Base-by-base conservation (phyloP, 495 filamentous ascomycete genomes). In the Echria macrotheca region DNA sequence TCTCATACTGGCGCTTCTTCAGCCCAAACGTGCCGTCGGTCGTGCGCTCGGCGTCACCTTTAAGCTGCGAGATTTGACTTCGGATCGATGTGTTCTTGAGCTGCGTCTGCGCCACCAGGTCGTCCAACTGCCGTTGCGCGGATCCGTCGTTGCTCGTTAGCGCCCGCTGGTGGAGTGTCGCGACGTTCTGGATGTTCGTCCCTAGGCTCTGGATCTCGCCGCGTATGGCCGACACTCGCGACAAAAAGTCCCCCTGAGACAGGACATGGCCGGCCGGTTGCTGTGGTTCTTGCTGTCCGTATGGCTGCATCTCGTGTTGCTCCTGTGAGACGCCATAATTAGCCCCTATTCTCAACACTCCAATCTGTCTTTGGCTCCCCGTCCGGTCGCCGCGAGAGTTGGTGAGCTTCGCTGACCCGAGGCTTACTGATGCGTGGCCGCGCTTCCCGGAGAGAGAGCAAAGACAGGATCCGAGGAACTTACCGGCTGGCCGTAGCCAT, bases 21-120 rank as follows among this genome's bases (percentile, higher is more conserved):
- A 79, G 67, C 32, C 46, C 64, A 59, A 71, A 75, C 28, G 65
- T 65, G 44, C 67, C 76, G 52, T 76, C 77, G 26, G 66, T 62
- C 15, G 79, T 81, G 47, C 77, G 75, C 64, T 73, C 63, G 11
- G 77, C 72, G 63, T 89, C 85, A 19, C 56, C 63, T 59, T 85
- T 84, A 19, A 89, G 70, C 38, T 66, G 73, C 57, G 82, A 81
- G 69, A 89, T 82, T 60, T 83, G 75, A 61, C 82, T 77, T 43
- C 80, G 74, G 66, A 89, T 83, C 18, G 73, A 69, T 12, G 73
- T 78, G 67, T 84, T 86, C 58, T 79, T 72, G 28, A 77, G 65
- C 60, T 85, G 82, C 2, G 84, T 85, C 37, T 84, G 72, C 25
- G 82, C 70, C 52, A 84, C 71, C 14, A 81, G 60, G 49, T 74